Base-by-base conservation (phyloP, 2,329 filamentous ascomycete species). In the Talaromyces amestolkiae region DNA sequence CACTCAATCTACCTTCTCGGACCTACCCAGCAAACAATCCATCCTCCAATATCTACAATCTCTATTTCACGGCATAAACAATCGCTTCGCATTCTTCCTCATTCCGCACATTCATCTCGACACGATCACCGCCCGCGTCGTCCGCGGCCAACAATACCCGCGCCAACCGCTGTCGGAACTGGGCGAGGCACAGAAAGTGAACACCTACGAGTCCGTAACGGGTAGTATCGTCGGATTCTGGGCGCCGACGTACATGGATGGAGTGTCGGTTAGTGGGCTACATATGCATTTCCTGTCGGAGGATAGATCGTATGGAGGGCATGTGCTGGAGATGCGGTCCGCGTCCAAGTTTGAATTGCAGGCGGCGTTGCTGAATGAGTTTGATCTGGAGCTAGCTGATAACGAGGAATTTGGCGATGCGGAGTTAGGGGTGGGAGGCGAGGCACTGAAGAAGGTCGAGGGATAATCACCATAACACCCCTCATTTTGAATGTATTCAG, bases 231-330 rank as follows among this genome's bases (percentile, higher is more conserved):
- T 66, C n/a, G 65, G 65, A n/a, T 66, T 66, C 56, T 66, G 65
- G 65, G 61, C 61, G 39, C 65, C 65, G 9, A 31, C 17, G 31
- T 66, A 63, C 49, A 66, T 66, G 65, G 56, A 66, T 15, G 65
- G 65, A 3, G 54, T 66, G 10, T 66, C 61, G 2, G 65, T 66
- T 19, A 64, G 65, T 13, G 65, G 65, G 9, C 33, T 66, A 19
- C 65, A 66, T 35, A 66, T 66, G 65, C 65, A 66, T 45, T 66
- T 66, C 61, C 24, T 66, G 61, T 66, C 65, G 22, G 61, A 66
- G 31, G 65, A 66, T 24, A 61, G 56, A 24, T 43, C 61, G 37
- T 66, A 45, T 31, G 65, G 65, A 3, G 65, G 65, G 7, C 65
- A 66, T 51, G 56, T 66, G 37, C 24, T 66, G 45, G 65, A 66